Base-by-base conservation (phyloP, 495 filamentous ascomycete genomes). In the Tetracladium marchalianum region DNA sequence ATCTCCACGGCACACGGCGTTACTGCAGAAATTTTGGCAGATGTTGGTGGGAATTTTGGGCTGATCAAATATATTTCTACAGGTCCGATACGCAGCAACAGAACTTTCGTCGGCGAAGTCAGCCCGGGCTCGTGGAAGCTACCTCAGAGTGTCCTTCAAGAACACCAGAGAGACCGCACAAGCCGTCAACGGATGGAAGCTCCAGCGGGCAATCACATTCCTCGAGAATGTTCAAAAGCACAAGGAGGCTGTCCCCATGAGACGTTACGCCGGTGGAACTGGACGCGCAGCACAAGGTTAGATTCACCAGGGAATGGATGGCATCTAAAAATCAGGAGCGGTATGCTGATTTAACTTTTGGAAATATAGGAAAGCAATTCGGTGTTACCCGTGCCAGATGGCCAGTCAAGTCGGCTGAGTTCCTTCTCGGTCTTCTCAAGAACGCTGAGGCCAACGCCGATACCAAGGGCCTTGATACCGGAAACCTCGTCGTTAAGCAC, bases 391-490 rank as follows among this genome's bases (percentile, higher is more conserved):
- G 84, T 66, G 93, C 93, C 59, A 90, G 92, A 77, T 97, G 93
- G 93, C 92, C 92, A 70, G 81, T 84, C 66, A 99, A 99, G 84
- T 95, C 89, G 50, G 92, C 92, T 71, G 81, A 95, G 77, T 95
- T 92, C 80, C 79, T 99, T 51, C 80, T 95, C 67, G 84, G 84
- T 63, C 84, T 99, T 51, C 87, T 99, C 59, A 94, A 90, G 80
- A 99, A 99, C 72, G 92, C 92, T 48, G 92, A 96, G 78, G 84
- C 92, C 71, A 99, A 99, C 72, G 92, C 92, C 64, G 93, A 97
- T 60, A 85, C 86, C 69, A 97, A 97, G 80, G 92, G 93, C 66
- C 87, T 99, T 58, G 92, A 99, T 72, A 96, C 87, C 59, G 78
- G 81, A 73, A 93, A 89, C 75, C 78, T 99, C 54, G 73, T 95